Percentiles rank a stretch among this genome's conserved stretches.
These are phyloP conservation scores for Arxiozyma slooffiae DNA, from an alignment of 1,139 yeast genomes.

Conservation along the genomic window DNA sequence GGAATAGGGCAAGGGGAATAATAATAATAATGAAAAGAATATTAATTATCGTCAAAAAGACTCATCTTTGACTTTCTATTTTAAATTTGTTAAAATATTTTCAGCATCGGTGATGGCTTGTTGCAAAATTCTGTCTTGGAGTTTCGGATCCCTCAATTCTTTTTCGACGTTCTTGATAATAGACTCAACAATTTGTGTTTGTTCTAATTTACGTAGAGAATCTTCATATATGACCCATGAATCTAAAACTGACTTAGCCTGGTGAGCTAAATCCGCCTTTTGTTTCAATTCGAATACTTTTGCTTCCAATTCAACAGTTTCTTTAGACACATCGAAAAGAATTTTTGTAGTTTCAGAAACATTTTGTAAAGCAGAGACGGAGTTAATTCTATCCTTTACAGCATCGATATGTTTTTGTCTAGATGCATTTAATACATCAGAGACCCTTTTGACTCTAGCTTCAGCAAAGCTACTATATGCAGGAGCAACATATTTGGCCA, in stretches of 20 bases:
- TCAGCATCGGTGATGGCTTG: slow-evolving; percentile 91
- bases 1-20: neutral
- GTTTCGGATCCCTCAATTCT: slow-evolving; percentile 77
- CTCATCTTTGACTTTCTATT: slow-evolving; percentile 9
- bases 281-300: slow-evolving; percentile 88
- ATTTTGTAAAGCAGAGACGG: slow-evolving; percentile 81
- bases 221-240: slow-evolving; percentile 99
- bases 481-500: slow-evolving; percentile 87
- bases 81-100: slow-evolving; percentile 50
- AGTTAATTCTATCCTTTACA: slow-evolving; percentile 81
- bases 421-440: slow-evolving; percentile 73
- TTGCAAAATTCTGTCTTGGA: slow-evolving; percentile 85
- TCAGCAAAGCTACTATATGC: slow-evolving; percentile 92
- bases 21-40: neutral
- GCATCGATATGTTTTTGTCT: slow-evolving; percentile 82
- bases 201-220: slow-evolving; percentile 93
- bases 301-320: slow-evolving; percentile 92
- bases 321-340: slow-evolving; percentile 87
- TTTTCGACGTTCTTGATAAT: slow-evolving; percentile 83
- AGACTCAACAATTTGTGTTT: slow-evolving; percentile 76
- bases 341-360: slow-evolving; percentile 87
- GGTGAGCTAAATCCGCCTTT: slow-evolving; percentile 71
- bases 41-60: neutral
- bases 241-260: slow-evolving; percentile 92
- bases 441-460: slow-evolving; percentile 77